Percentiles rank a stretch among this genome's conserved stretches.
Evolutionary conservation across 495 filamentous ascomycete species (phyloP).

Genomic region (Thermochaetoides thermophila): DNA sequence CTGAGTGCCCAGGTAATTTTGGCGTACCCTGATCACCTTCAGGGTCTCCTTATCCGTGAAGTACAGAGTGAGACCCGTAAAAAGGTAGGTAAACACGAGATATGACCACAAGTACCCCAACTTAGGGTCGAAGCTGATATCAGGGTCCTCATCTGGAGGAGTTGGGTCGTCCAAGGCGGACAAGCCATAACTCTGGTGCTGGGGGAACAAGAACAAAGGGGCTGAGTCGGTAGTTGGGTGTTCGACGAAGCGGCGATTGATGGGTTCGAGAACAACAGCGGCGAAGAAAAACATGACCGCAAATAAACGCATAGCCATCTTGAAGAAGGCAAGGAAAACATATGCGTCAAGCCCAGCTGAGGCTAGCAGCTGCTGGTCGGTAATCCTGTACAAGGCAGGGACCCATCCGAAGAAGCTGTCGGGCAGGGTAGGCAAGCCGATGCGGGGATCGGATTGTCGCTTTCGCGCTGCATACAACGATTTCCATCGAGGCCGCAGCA

Average conservation of each 20-base stretch:
- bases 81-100: constrained; percentile 79
- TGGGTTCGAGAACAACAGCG: constrained; percentile 63
- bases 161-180: constrained; percentile 1
- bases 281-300: constrained; percentile 65
- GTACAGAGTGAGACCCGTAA: constrained; percentile 69
- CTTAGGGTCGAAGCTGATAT: constrained; percentile 22
- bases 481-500: constrained; percentile 83
- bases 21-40: constrained; percentile 67
- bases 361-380: constrained; percentile 74
- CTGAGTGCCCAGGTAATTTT: constrained; percentile 84
- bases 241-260: constrained; percentile 50
- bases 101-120: constrained; percentile 79
- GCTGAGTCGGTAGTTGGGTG: constrained; percentile 2
- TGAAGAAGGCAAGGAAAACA: constrained; percentile 89
- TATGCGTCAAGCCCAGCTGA: constrained; percentile 92
- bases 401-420: constrained; percentile 91
- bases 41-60: constrained; percentile 68
- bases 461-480: constrained; percentile 83
- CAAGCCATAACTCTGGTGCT: constrained; percentile 5
- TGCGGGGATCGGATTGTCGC: constrained; percentile 49
- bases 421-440: constrained; percentile 68
- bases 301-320: constrained; percentile 79
- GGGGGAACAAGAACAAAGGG: constrained; percentile 3
- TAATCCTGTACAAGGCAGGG: constrained; percentile 70
- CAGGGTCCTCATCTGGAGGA: constrained; percentile 5